A percentile compares a stretch with the other conserved stretches of the same genome.
Evolutionary conservation across 768 basidiomycete genomes (phyloP).

Genomic region (Melanogaster broomeanus): DNA sequence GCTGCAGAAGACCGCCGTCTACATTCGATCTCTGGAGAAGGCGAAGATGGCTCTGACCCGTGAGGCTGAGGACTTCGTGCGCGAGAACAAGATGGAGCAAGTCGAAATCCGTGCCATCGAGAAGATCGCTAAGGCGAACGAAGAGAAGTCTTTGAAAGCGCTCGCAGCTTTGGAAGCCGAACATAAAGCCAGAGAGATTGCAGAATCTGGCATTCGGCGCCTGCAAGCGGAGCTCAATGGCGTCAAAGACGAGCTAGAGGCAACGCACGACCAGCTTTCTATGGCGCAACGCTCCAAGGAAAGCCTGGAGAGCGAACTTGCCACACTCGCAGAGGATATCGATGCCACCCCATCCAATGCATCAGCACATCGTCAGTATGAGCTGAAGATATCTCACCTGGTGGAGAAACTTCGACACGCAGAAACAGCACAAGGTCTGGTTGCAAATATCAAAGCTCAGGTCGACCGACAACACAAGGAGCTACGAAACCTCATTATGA

Average conservation of each 20-base stretch:
- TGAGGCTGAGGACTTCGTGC: conserved; percentile 81
- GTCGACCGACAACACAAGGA: conserved; percentile 73
- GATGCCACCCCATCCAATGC: conserved; percentile 55
- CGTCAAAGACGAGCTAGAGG: conserved; percentile 54
- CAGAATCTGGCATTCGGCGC: conserved; percentile 61
- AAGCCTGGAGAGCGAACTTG: conserved; percentile 65
- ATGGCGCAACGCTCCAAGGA: conserved; percentile 62
- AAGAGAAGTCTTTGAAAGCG: conserved; percentile 59
- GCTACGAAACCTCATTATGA: conserved; percentile 64
- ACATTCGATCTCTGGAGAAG: conserved; percentile 87
- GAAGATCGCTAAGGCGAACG: conserved; percentile 61
- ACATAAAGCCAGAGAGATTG: conserved; percentile 60
- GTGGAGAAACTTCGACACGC: conserved; percentile 63
- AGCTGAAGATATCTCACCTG: conserved; percentile 59
- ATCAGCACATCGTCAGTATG: conserved; percentile 64
- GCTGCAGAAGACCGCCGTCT: conserved; percentile 67
- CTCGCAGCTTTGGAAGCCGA: conserved; percentile 66
- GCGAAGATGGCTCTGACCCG: conserved; percentile 69
- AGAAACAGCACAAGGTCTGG: conserved; percentile 49
- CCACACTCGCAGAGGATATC: conserved; percentile 61
- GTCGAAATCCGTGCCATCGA: conserved; percentile 67
- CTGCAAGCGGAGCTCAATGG: conserved; percentile 63
- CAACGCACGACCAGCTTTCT: conserved; percentile 53
- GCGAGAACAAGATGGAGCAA: conserved; percentile 73
- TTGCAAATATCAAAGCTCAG: conserved; percentile 57